Evolutionary conservation across 2,329 filamentous ascomycete genomes (phyloP), one percentile per base, ranked within the genome.

Genomic region (Uncinocarpus reesii): DNA sequence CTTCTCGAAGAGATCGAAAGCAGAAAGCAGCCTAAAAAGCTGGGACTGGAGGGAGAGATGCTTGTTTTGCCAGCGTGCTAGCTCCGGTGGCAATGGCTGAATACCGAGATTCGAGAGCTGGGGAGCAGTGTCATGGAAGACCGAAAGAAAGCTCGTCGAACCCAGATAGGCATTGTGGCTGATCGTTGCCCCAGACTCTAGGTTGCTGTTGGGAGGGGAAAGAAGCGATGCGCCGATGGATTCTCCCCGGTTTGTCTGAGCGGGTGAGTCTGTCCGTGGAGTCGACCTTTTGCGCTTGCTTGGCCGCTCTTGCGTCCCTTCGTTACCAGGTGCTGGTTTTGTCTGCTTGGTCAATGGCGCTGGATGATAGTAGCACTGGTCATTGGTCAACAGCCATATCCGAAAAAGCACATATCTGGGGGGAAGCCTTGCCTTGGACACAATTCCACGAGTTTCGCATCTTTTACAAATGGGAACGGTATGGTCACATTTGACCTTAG

Each of bases 401-500:
- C 7, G 8, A 46, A 23, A n/a, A 29, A 23, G 26, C 20, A 20
- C n/a, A 34, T 7, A n/a, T 16, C 10, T 23, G 21, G n/a, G 20
- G 24, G 28, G 18, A 23, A 15, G 7, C 6, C 46, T 28, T 47
- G 48, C 51, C 40, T 51, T 53, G 6, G 44, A 47, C 2, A 54
- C 41, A 11, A 48, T 49, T 1, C 56, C 55, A 13, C 60, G 59
- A 26, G 51, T 53, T 34, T 55, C 52, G 38, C 61, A 64, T 23
- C 62, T 59, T 24, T 53, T 52, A 40, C 62, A 63, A 11, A 58
- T 50, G 4, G 61, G 58, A 15, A 51, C 20, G 7, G 47, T 48
- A 55, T 63, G 61, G 40, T 64, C 61, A 31, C 62, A 63, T 21
- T 59, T 57, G 34, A 63, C 60, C 52, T 64, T 63, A 34, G 59